Evolutionary conservation across 2,329 filamentous ascomycete species (phyloP), one percentile per base, ranked within the genome.

Genomic region (Trichophyton rubrum): DNA sequence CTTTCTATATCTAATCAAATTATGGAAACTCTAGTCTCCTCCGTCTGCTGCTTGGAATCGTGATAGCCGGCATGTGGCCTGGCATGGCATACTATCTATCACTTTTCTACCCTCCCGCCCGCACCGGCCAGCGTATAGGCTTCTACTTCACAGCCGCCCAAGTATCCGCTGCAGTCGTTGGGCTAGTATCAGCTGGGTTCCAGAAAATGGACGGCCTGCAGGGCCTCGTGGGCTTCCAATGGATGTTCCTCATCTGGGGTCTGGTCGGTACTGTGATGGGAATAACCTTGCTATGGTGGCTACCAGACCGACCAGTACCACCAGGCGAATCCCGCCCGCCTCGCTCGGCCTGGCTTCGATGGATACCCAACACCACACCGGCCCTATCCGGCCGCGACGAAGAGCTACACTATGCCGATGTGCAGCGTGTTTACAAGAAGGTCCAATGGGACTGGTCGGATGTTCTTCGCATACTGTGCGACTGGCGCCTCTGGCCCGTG

Each of bases 11-110:
- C 40, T 43, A 43, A 43, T n/a, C 40, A n/a, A 22, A 30, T 2
- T 33, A 47, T 27, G 11, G 45, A 51, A 11, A 51, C 8, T 27
- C 8, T 53, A 82, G 82, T 66, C 78, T 95, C n/a, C 80, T 96
- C 30, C 85, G 90, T 6, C 86, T 96, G 60, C 79, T 96, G 9
- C 82, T 96, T 5, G 90, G 90, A 56, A 81, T 93, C 13, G 90
- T 95, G 24, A 91, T 91, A 70, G 90, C 90, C 1, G 90, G 90
- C 55, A 90, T 96, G 86, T 96, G 90, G 90, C 90, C 90, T 0
- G 90, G 90, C 57, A 95, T 96, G 90, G 84, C 89, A 8, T 93
- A 93, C 72, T 96, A 95, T 69, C 79, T 96, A 55, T 95, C 90
- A 0, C 80, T 95, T 6, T 96, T 95, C 78, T 96, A 96, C 69